A percentile compares a stretch with the other conserved stretches of the same genome.
Conservation (phyloP, 129 eudicot species). For the Calendula officinalis region DNA sequence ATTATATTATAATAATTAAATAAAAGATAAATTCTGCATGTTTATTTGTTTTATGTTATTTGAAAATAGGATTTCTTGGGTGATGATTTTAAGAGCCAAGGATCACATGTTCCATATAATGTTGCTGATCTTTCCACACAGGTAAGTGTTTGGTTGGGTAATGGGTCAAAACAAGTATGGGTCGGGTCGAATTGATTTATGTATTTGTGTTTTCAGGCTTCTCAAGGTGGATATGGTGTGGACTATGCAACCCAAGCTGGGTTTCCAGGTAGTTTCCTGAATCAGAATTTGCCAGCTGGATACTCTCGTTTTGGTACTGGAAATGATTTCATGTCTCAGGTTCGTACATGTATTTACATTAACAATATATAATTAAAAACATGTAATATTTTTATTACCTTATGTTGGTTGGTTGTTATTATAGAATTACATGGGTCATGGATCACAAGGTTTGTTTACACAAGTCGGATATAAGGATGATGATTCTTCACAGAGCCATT, state of each 20-base stretch:
- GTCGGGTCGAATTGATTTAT: no score
- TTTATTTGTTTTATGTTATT: neutral
- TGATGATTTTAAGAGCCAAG: constrained; percentile 96
- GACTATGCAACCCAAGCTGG: constrained; percentile 85
- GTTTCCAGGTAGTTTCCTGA: constrained; percentile 73
- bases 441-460: constrained; percentile 88
- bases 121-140: constrained; percentile 86
- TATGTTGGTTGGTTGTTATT: no score
- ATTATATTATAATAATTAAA: no score
- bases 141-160: constrained; percentile 30
- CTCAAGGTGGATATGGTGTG: constrained; percentile 87
- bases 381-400: no score
- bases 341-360: constrained; percentile 18
- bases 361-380: no score
- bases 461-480: constrained; percentile 80
- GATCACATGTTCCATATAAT: constrained; percentile 88
- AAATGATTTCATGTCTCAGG: constrained; percentile 97
- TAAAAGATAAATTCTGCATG: no score
- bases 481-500: constrained; percentile 72
- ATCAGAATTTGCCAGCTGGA: constrained; percentile 92
- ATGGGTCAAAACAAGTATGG: neutral
- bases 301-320: constrained; percentile 85
- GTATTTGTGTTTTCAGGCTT: constrained; percentile 49
- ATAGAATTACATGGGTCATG: constrained; percentile 90
- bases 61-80: constrained; percentile 77